Base-by-base conservation (phyloP, 306 rosid species). In the barrel medic (Medicago truncatula) region DNA sequence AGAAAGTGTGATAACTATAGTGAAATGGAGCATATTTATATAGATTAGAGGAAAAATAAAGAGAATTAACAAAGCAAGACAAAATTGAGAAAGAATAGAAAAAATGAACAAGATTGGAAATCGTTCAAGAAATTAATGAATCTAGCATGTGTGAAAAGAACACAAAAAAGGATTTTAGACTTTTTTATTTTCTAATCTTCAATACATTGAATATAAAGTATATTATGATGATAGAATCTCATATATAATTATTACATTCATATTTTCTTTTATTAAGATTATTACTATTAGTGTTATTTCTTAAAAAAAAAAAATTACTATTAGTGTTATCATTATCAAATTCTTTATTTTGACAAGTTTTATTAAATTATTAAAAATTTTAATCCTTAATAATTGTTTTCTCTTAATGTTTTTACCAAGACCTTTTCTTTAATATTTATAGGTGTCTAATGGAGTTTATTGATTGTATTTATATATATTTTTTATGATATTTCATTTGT, bases 121-220 rank as follows among this genome's bases (percentile, higher is more conserved):
- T 8, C 23, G 59, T 15, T 3, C 3, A 14, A 7, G 20, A 43
- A 39, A 43, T 13, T 67, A 40, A 67, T 23, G 8, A 9, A 23
- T 14, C 40, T 67, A 13, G 41, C 73, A 46, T 23, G 57, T 67
- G 7, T 67, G 73, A 10, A 64, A 38, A 12, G 46, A 23, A 36
- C 4, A 61, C 47, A n/a, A 15, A 63, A 13, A 25, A 44, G 12
- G 41, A 67, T 7, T 67, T 67, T 64, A 9, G 1, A 17, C 9
- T 64, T 64, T 64, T 63, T 16, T 36, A 15, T n/a, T 38, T 36
- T 64, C 10, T 64, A 38, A 39, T 39, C 49, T 16, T 64, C 0
- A 11, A 21, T 64, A 17, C 70, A 14, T 12, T 64, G 50, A 64
- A 64, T 64, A 49, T 10, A 64, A 2, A 8, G 7, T n/a, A 13